These are phyloP conservation scores for Solanum chaucha DNA, from an alignment of 257 asterid species.

Conservation along the genomic window DNA sequence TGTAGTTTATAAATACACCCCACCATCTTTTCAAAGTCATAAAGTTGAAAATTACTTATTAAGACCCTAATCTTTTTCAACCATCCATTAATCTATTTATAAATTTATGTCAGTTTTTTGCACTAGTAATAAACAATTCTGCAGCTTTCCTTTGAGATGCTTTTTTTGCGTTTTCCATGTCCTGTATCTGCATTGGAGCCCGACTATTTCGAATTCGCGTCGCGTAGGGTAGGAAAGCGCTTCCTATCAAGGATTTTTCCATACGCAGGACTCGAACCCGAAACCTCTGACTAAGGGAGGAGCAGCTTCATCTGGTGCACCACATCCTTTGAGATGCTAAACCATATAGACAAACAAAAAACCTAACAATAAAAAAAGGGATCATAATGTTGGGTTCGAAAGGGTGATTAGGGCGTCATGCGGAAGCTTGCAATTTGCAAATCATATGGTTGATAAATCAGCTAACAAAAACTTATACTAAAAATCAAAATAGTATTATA, in stretches of 20 bases:
- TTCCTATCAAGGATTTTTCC: too few relatives aligned
- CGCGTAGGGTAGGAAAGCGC: too few relatives aligned
- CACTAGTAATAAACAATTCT: not conserved
- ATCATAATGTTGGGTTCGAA: not conserved
- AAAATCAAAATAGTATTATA: too few relatives aligned
- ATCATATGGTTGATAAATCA: too few relatives aligned
- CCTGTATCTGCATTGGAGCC: rapidly evolving
- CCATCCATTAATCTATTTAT: not conserved
- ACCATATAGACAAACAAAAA: not conserved
- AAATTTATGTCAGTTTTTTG: not conserved
- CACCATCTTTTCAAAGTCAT: not conserved
- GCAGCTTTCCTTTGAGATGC: not conserved
- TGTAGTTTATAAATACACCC: not conserved
- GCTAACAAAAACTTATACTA: too few relatives aligned
- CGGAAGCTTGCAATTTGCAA: too few relatives aligned
- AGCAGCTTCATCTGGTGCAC: rapidly evolving
- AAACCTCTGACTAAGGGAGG: rapidly evolving
- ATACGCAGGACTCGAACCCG: not conserved
- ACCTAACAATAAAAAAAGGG: not conserved
- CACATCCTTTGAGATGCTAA: not conserved
- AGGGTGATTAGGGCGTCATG: too few relatives aligned
- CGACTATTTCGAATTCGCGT: rapidly evolving
- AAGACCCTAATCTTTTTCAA: not conserved
- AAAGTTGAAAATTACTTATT: not conserved
- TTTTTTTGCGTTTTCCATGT: too few relatives aligned